Conservation (phyloP, 108 stramenopile genomes). For the Conticribra guillardii region DNA sequence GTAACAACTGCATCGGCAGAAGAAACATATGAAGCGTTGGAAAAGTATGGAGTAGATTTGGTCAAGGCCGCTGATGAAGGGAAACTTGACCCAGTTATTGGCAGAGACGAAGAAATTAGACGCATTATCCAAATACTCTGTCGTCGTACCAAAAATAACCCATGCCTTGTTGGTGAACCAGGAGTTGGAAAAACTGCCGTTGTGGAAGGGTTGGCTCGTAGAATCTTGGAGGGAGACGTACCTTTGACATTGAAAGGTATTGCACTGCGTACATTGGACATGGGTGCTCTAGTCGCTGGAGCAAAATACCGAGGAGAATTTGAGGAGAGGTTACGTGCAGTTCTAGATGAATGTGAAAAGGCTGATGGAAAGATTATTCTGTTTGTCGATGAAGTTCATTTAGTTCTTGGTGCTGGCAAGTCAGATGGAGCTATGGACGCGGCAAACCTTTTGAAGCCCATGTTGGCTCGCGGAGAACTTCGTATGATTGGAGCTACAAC, state of each 20-base stretch:
- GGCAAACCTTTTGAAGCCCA: conserved; percentile 96
- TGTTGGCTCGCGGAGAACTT: conserved; percentile 96
- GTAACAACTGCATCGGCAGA: conserved; percentile 74
- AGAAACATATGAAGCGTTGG: conserved; percentile 70
- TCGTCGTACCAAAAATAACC: conserved; percentile 97
- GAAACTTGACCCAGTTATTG: conserved; percentile 96
- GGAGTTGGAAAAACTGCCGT: conserved; percentile 96
- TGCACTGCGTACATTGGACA: conserved; percentile 88
- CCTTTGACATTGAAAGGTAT: conserved; percentile 92
- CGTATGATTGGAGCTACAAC: conserved; percentile 98
- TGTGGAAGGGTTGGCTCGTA: conserved; percentile 94
- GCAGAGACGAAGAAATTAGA: conserved; percentile 97
- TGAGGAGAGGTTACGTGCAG: conserved; percentile 95
- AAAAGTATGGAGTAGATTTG: conserved; percentile 81
- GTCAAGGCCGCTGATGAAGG: conserved; percentile 89
- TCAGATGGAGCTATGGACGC: conserved; percentile 97
- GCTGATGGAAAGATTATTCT: conserved; percentile 90
- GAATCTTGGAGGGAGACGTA: conserved; percentile 93
- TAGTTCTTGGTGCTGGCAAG: conserved; percentile 95
- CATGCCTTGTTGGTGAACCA: conserved; percentile 93
- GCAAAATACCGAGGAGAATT: conserved; percentile 99
- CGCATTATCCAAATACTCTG: conserved; percentile 91
- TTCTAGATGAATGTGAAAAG: conserved; percentile 93
- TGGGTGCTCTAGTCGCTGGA: conserved; percentile 97
- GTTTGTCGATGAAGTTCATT: conserved; percentile 98